Conservation (phyloP, 805 yeast species). For the Cyberlindnera meyerae region DNA sequence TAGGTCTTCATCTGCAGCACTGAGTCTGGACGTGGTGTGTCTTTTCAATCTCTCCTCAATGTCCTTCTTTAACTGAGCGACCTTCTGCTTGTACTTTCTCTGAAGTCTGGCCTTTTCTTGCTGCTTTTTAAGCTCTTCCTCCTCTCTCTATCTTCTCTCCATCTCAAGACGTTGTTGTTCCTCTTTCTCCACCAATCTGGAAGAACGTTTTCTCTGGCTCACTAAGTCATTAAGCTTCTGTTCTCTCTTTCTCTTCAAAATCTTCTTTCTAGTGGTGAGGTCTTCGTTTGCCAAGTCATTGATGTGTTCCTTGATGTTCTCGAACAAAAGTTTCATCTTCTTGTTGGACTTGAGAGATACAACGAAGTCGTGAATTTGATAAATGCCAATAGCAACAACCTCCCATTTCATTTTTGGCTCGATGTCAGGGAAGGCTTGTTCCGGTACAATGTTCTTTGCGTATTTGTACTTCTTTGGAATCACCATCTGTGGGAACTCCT, state of each 20-base stretch:
- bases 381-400: conserved; percentile 40
- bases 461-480: conserved; percentile 32
- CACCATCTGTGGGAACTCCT: conserved; percentile 27
- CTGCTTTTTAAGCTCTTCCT: conserved; percentile 16
- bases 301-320: conserved; percentile 28
- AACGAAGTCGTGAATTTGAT: conserved; percentile 34
- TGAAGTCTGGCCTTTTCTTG: conserved; percentile 35
- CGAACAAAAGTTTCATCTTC: conserved; percentile 29
- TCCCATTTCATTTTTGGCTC: conserved; percentile 38
- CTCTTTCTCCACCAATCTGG: conserved; percentile 66
- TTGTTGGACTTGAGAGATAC: conserved; percentile 27
- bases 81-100: conserved; percentile 21
- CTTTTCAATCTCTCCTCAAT: conserved; percentile 23
- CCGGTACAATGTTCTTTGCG: conserved; percentile 27
- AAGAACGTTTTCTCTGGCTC: conserved; percentile 68
- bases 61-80: conserved; percentile 20
- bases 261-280: conserved; percentile 47
- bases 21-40: conserved; percentile 20
- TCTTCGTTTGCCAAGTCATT: conserved; percentile 40
- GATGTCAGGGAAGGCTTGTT: conserved; percentile 23
- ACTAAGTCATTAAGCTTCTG: conserved; percentile 58
- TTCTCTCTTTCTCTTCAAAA: conserved; percentile 54
- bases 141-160: conserved; percentile 36
- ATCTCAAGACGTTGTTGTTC: conserved; percentile 43
- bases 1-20: conserved; percentile 27